phyloP scores from a whole-genome alignment of 2,329 filamentous ascomycete species.

The Epichloe baconii region DNA sequence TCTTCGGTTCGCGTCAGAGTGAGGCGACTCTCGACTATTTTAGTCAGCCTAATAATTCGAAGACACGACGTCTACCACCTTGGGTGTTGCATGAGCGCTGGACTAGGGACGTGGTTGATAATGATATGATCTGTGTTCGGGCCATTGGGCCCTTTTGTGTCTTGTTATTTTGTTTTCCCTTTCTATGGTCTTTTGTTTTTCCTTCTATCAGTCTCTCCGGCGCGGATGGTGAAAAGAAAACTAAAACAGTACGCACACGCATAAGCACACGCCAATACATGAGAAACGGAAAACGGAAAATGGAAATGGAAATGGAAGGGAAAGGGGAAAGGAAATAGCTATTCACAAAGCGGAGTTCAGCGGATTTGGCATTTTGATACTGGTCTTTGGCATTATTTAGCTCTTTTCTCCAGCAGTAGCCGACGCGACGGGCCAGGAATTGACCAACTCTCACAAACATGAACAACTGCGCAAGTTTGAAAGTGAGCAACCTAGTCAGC shows the following conservation, averaged over 20 bases:
- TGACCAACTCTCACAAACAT: background rate
- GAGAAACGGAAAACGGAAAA: too few species aligned
- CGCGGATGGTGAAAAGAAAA: too few species aligned
- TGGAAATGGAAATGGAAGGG: background rate
- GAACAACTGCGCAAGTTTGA: too few species aligned
- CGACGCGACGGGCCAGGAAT: background rate
- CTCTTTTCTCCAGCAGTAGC: background rate
- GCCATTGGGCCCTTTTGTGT: background rate
- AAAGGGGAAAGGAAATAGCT: background rate
- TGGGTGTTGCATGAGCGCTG: background rate
- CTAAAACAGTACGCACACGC: too few species aligned
- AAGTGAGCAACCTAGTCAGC: too few species aligned
- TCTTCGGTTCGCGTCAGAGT: background rate
- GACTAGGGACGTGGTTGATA: background rate
- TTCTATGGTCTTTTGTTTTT: too few species aligned
- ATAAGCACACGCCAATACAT: too few species aligned
- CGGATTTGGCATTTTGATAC: background rate
- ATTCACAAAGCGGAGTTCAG: background rate
- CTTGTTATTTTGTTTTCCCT: background rate
- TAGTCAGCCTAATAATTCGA: background rate
- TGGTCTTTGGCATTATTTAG: background rate
- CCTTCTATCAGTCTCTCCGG: too few species aligned
- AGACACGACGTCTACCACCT: background rate
- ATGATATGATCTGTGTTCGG: background rate
- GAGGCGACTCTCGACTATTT: too few species aligned